Percentiles rank a stretch among this genome's conserved stretches.
These are phyloP conservation scores for Trifolium fragiferum DNA, from an alignment of 306 rosid genomes.

Conservation along the genomic window DNA sequence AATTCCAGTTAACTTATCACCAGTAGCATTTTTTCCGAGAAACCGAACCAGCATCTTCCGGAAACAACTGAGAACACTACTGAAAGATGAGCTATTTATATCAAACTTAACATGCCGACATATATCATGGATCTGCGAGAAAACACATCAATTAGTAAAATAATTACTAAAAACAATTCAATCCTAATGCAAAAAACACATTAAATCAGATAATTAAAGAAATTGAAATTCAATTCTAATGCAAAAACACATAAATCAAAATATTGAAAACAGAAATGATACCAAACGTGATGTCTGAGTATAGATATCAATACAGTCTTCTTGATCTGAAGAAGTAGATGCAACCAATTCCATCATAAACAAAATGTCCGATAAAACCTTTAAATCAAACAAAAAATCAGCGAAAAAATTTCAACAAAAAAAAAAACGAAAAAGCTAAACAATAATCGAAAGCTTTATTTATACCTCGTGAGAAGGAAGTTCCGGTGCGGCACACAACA, in stretches of 20 bases:
- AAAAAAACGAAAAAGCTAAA: neutral
- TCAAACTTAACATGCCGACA: slow-evolving; percentile 61
- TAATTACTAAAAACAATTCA: neutral
- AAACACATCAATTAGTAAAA: neutral
- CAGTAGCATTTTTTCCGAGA: slow-evolving; percentile 40
- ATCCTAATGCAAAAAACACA: neutral
- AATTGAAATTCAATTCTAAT: neutral
- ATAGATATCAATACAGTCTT: slow-evolving; percentile 44
- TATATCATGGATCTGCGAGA: slow-evolving; percentile 64
- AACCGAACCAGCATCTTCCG: slow-evolving; percentile 57
- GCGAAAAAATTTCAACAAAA: neutral
- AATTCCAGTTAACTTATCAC: slow-evolving; percentile 34
- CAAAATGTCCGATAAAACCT: slow-evolving; percentile 81
- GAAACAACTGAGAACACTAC: slow-evolving; percentile 53
- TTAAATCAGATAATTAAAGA: neutral
- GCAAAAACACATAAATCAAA: neutral
- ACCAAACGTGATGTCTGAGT: slow-evolving; percentile 67
- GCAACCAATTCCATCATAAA: slow-evolving; percentile 66
- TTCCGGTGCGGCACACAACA: slow-evolving; percentile 64
- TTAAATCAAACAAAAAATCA: slow-evolving; percentile 5
- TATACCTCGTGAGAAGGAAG: slow-evolving; percentile 78
- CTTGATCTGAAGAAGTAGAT: slow-evolving; percentile 38
- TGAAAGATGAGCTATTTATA: slow-evolving; percentile 62
- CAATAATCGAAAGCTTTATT: neutral
- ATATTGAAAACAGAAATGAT: neutral